phyloP scores from a whole-genome alignment of 495 filamentous ascomycete species.

The Aspergillus ostianus region DNA sequence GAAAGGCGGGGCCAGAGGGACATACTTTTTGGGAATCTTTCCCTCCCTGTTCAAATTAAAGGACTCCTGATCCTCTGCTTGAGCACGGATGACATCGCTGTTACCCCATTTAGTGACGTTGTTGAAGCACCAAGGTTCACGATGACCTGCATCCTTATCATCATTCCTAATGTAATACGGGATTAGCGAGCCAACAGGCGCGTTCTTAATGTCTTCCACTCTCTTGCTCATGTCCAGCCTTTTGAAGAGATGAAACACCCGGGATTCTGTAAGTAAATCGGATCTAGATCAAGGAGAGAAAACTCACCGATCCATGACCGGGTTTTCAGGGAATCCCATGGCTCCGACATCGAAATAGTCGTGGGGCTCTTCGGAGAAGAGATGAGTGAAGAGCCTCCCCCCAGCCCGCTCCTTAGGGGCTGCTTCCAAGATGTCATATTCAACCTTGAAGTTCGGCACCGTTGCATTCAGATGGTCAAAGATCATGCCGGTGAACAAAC shows the following conservation, averaged over 20 bases:
- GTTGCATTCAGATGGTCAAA: too few relatives aligned
- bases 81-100: too few relatives aligned
- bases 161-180: background rate
- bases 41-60: constrained; percentile 8
- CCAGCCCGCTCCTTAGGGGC: background rate
- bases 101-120: background rate
- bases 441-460: too few relatives aligned
- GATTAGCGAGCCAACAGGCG: background rate
- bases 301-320: constrained; percentile 1
- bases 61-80: too few relatives aligned
- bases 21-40: too few relatives aligned
- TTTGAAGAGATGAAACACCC: background rate
- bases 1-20: too few relatives aligned
- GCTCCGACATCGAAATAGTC: constrained; percentile 46
- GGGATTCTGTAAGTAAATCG: too few relatives aligned
- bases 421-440: too few relatives aligned
- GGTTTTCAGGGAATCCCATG: constrained; percentile 39
- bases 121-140: background rate
- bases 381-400: constrained; percentile 1
- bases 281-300: too few relatives aligned
- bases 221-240: background rate
- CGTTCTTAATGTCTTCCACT: background rate
- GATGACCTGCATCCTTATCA: background rate
- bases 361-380: background rate
- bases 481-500: too few relatives aligned